Conservation (phyloP, 345 rosid species). For the Orychophragmus violaceus region DNA sequence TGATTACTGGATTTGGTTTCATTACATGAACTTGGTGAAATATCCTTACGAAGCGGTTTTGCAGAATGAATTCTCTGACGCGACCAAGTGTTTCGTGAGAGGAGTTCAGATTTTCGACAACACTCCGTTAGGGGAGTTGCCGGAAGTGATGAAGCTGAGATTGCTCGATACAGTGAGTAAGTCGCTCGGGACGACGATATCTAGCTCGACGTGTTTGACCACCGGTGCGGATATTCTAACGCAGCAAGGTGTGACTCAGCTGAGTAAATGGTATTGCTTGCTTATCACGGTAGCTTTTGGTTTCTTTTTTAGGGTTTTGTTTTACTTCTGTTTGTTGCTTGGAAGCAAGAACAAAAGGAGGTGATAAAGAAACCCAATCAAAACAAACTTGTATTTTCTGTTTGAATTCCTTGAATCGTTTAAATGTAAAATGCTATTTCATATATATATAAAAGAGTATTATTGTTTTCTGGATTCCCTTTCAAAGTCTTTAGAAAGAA, state of each 20-base stretch:
- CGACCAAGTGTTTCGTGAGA: slow-evolving; percentile 56
- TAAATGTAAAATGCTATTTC: not conserved
- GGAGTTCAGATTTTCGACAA: slow-evolving; percentile 86
- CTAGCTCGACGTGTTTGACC: slow-evolving; percentile 71
- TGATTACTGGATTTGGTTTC: slow-evolving; percentile 89
- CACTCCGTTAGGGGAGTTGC: slow-evolving; percentile 58
- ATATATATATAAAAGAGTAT: not conserved
- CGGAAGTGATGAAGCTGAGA: slow-evolving; percentile 40
- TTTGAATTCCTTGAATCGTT: slow-evolving; percentile 4
- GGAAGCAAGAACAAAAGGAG: slow-evolving; percentile 92
- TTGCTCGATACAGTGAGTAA: slow-evolving; percentile 46
- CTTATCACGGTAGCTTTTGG: slow-evolving; percentile 80
- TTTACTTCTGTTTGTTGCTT: slow-evolving; percentile 65
- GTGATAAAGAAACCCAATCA: slow-evolving; percentile 16
- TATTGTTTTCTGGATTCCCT: slow-evolving; percentile 5
- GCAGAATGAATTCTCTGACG: slow-evolving; percentile 66
- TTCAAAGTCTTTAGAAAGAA: slow-evolving; percentile 3
- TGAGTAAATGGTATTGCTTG: slow-evolving; percentile 77
- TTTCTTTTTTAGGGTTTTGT: slow-evolving; percentile 71
- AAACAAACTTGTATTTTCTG: slow-evolving; percentile 8
- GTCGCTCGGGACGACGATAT: slow-evolving; percentile 52
- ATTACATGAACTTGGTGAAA: slow-evolving; percentile 76
- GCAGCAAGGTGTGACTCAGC: slow-evolving; percentile 60
- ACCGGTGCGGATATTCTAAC: slow-evolving; percentile 58
- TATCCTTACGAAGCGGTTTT: slow-evolving; percentile 85